Evolutionary conservation across 1,139 yeast genomes (phyloP), one percentile per base, ranked within the genome.

Genomic region (Hyphopichia buzzinii): DNA sequence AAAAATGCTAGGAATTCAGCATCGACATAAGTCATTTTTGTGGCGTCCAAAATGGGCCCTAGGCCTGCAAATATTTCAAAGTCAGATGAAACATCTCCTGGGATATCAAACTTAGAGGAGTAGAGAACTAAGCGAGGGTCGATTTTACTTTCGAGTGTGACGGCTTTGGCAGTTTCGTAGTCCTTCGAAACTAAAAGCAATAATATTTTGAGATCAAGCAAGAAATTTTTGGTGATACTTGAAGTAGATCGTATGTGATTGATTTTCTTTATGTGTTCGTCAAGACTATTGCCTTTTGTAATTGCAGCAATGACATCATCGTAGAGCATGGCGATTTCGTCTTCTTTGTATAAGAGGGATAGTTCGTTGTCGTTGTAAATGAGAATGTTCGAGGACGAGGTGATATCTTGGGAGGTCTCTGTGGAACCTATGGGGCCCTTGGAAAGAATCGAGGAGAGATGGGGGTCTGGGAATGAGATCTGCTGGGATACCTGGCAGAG

Each of bases 261-360:
- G 23, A 19, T 19, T 19, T 10, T 19, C 10, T 6, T 19, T 10
- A 19, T 7, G 10, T 7, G 23, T 10, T 19, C 23, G 23, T 19
- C 23, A 10, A 10, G 8, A 7, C 8, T 6, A 6, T 19, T 6
- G 23, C 8, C 6, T 10, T 19, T 6, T 7, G 23, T 7, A 6
- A 19, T 10, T 6, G 23, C 23, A 19, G 6, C 23, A 10, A 19
- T 21, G 5, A 44, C 33, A 4, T 37, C 28, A 3, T 27, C 29
- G 23, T 40, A 30, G n/a, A 44, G 26, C 6, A 19, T 19, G 2
- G 39, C 17, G 10, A 50, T 35, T 5, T 30, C 34, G 30, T 45
- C 40, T 11, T 41, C 42, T 26, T 38, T 34, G 27, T 41, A 38
- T 10, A 44, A 33, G 16, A 52, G 17, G 55, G 54, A 51, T 2